Base-by-base conservation (phyloP, 331 rosid species). In the Malus hybrid region DNA sequence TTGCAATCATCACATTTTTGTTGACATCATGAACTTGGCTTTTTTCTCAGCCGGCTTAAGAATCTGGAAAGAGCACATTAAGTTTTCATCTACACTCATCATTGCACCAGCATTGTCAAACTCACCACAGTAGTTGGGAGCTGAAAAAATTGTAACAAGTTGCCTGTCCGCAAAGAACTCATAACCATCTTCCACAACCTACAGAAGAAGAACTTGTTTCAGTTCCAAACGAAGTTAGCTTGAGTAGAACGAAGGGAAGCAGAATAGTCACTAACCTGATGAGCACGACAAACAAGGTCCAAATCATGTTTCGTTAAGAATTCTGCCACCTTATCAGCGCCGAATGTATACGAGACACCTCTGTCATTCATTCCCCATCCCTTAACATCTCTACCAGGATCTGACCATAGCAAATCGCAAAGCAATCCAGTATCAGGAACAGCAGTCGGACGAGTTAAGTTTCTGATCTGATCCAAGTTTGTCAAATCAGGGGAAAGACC, bases 301-400 rank as follows among this genome's bases (percentile, higher is more conserved):
- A 93, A 88, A 76, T 91, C 98, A 77, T 93, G 98, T 83, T 86
- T 84, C 67, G 77, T 33, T 78, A 93, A 79, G 82, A 93, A 93
- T 54, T 93, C 98, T 78, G 83, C 87, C 71, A 93, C 96, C 88
- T 85, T 93, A 85, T 93, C 98, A 46, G 98, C 84, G 67, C 98
- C 98, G 85, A 93, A 93, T 80, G 98, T 93, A 86, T 89, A 93
- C 46, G 98, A 93, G 71, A 93, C 98, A 75, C 98, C 98, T 89
- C 98, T 86, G 60, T 93, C 98, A 84, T 93, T 93, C 97, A 93
- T 89, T 77, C 98, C 98, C 98, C 98, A 93, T 73, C 98, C 98
- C 73, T 91, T 91, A 78, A 89, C 96, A 74, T 93, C 98, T 86
- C 85, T 86, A 65, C 92, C 91, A 20, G 98, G 98, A 80, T 93